Evolutionary conservation across 106 monocot genomes (phyloP).

Genomic region (Iris macrosiphon): DNA sequence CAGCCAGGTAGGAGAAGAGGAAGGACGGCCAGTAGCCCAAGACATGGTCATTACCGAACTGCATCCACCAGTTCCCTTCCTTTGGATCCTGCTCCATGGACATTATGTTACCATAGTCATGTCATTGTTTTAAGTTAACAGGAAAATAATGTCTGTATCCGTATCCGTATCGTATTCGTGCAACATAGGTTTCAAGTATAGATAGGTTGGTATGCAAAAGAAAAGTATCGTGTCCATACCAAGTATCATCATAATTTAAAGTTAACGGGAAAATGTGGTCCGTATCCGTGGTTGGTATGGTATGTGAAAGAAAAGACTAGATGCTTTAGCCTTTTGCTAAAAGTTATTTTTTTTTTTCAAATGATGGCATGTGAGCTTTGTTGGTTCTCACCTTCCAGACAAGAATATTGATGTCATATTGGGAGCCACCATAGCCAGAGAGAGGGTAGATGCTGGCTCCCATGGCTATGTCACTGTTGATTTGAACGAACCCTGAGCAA

Average conservation of each 20-base stretch:
- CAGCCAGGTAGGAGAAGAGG: slow-evolving; percentile 31
- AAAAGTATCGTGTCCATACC: too few species aligned
- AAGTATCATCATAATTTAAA: too few species aligned
- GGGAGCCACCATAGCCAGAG: slow-evolving; percentile 50
- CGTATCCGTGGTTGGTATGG: too few species aligned
- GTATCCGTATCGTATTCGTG: too few species aligned
- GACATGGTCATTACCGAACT: slow-evolving; percentile 31
- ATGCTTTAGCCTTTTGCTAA: too few species aligned
- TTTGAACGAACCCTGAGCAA: slow-evolving; percentile 81
- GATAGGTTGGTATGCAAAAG: too few species aligned
- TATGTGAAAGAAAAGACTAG: too few species aligned
- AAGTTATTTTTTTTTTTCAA: too few species aligned
- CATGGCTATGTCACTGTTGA: slow-evolving; percentile 79
- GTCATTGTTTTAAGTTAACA: not conserved
- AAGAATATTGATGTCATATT: slow-evolving; percentile 77
- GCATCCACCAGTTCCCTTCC: slow-evolving; percentile 47
- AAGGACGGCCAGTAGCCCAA: slow-evolving; percentile 43
- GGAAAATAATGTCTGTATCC: not conserved
- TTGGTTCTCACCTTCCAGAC: slow-evolving; percentile 60
- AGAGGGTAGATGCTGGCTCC: slow-evolving; percentile 78
- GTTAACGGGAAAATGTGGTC: too few species aligned
- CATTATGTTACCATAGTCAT: too few species aligned
- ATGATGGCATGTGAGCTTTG: not conserved
- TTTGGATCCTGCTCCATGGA: slow-evolving; percentile 29
- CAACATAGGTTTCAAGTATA: too few species aligned